Base-by-base conservation (phyloP, 805 yeast genomes). In the Kodamaea hsintzibuensis region DNA sequence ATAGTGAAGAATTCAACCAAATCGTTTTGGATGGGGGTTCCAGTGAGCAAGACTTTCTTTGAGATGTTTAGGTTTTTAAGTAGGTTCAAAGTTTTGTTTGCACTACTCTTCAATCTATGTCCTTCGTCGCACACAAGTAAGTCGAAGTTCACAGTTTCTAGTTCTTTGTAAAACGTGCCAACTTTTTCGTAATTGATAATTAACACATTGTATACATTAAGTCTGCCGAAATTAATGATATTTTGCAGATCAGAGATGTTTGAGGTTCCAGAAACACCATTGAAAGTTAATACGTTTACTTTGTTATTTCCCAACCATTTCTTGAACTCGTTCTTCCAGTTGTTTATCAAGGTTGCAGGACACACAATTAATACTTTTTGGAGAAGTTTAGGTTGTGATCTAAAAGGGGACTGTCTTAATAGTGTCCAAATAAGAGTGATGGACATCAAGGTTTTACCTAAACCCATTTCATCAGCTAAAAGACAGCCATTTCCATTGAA, bases 391-490 rank as follows among this genome's bases (percentile, higher is more conserved):
- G 76, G 80, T 17, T 57, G 61, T 92, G 91, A 13, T 82, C 79
- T 47, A 19, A 45, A 25, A n/a, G 49, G 52, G 4, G 48, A 17
- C 14, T 42, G 48, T 43, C 81, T 85, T 16, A 90, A 67, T 16
- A 95, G 68, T 0, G 97, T 91, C 96, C 96, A 91, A 3, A 93
- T 78, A 42, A 91, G 67, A 0, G 96, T 65, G 5, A 95, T 93
- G 0, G 97, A 83, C 82, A 86, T 92, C 42, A 95, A 70, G 0
- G 98, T 92, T 53, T 76, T 76, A 1, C 97, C 97, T 14, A 95
- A 74, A 0, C 99, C 99, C 99, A 95, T 95, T 62, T 93, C 98
- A 69, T 95, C 99, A 0, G 99, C 99, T 43, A 95, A 69, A 4
- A 95, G 71, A 1, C 93, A 92, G 0, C 99, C 98, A 43, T 70